These are phyloP conservation scores for Alternaria longipes DNA, from an alignment of 2,329 filamentous ascomycete genomes.

Conservation along the genomic window DNA sequence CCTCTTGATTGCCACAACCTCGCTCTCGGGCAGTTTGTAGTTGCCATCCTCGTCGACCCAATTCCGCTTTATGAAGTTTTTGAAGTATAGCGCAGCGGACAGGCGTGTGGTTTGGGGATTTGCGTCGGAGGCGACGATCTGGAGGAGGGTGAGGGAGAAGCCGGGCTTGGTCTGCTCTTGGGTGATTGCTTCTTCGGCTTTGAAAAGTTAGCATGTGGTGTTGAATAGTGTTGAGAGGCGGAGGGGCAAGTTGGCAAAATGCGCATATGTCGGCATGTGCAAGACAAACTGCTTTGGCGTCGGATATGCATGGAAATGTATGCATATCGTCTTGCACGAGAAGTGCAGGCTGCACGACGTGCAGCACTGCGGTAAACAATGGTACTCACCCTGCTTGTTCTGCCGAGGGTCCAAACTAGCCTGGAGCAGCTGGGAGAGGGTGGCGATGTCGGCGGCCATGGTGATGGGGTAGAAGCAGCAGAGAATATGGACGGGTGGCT, in stretches of 20 bases:
- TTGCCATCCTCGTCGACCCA: conserved; percentile 96
- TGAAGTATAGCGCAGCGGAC: conserved; percentile 91
- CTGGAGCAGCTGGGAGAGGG: conserved; percentile 83
- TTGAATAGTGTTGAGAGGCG: neutral
- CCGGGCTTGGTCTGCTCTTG: conserved; percentile 82
- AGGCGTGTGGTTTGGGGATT: conserved; percentile 82
- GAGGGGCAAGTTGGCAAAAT: conserved; percentile 1
- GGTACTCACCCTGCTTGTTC: conserved; percentile 81
- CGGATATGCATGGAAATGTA: no score
- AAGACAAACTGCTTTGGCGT: no score
- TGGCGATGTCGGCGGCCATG: conserved; percentile 70
- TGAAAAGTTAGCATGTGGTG: conserved; percentile 31
- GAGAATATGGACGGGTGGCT: conserved; percentile 4
- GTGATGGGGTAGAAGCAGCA: conserved; percentile 15
- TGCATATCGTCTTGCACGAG: neutral
- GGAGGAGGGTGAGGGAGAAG: conserved; percentile 86
- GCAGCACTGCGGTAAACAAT: conserved; percentile 24
- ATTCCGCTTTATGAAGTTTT: conserved; percentile 95
- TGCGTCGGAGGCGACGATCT: conserved; percentile 81
- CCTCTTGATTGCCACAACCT: conserved; percentile 90
- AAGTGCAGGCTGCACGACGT: conserved; percentile 1
- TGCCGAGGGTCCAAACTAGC: conserved; percentile 88
- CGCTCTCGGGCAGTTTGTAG: conserved; percentile 84
- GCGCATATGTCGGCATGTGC: neutral
- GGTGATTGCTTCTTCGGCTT: conserved; percentile 84